Evolutionary conservation across 1,284 basidiomycete species (phyloP), one percentile per base, ranked within the genome.

Genomic region (Pseudozyma pruni): DNA sequence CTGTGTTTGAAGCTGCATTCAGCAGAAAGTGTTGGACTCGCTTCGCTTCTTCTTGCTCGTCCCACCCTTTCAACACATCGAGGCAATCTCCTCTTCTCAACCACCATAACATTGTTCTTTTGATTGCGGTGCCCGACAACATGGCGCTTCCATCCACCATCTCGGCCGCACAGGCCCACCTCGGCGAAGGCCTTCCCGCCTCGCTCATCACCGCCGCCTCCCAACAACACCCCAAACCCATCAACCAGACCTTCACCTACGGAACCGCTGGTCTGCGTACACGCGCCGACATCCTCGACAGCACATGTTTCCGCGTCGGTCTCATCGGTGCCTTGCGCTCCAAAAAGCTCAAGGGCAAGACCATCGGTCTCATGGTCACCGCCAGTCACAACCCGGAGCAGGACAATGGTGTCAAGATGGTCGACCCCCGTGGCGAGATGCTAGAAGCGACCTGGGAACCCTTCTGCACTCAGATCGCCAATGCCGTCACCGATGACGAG

Each of bases 381-480:
- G 96, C 96, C 4, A 96, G 93, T 22, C 96, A 99, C 84, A 99
- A 99, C 83, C 95, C 95, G 17, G 95, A 95, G 83, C 87, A 89
- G 78, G 96, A 99, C 83, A 99, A 99, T 83, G 96, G 96, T 32
- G 93, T 98, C 66, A 99, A 98, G 84, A 88, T 98, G 47, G 93
- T 99, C 40, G 96, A 99, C 84, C 92, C 96, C 16, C 89, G 89
- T 13, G 96, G 96, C n/a, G 96, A 99, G 83, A 99, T 99, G 96
- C 88, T 99, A n/a, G 91, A 95, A 79, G 86, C 91, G 1, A 87
- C 91, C 31, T 99, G 96, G 96, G 96, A 99, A 83, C 81, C 83
- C 0, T 88, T 95, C 81, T 94, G 95, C 19, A 95, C 96, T 7
- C 83, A 84, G 6, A 85, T 98, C n/a, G 91, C 94, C 60, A 98